Conservation (phyloP, 2,329 filamentous ascomycete genomes). For the Venturia pyrina region DNA sequence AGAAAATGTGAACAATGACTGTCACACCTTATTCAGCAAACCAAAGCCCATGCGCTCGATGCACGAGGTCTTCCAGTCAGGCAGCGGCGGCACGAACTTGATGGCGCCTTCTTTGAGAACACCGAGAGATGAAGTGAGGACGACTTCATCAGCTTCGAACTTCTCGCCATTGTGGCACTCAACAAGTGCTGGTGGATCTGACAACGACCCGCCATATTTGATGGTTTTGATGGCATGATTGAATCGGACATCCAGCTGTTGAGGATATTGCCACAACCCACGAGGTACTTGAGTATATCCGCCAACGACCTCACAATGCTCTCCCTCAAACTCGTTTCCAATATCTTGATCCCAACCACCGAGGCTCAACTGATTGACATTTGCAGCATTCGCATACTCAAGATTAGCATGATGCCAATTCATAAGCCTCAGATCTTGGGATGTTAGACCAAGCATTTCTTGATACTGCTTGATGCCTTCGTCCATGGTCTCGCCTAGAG, state of each 20-base stretch:
- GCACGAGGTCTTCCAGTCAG: conserved; percentile 70
- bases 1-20: background rate
- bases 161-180: conserved; percentile 68
- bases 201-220: conserved; percentile 16
- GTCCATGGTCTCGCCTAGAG: conserved; percentile 83
- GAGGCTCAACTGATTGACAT: conserved; percentile 76
- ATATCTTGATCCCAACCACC: conserved; percentile 94
- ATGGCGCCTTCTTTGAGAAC: conserved; percentile 78
- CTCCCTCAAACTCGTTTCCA: conserved; percentile 93
- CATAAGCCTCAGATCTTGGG: conserved; percentile 79
- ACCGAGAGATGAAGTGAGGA: conserved; percentile 81
- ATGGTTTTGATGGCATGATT: conserved; percentile 49
- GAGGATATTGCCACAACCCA: conserved; percentile 69
- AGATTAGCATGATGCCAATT: conserved; percentile 99
- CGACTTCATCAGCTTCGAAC: conserved; percentile 79
- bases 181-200: conserved; percentile 44
- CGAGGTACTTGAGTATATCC: conserved; percentile 92
- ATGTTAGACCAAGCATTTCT: conserved; percentile 67
- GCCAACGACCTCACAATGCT: conserved; percentile 85
- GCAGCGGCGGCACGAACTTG: conserved; percentile 82
- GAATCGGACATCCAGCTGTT: conserved; percentile 65
- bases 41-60: conserved; percentile 85
- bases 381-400: conserved; percentile 92
- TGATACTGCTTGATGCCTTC: conserved; percentile 85
- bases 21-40: conserved; percentile 70